Conservation (phyloP, 2,329 filamentous ascomycete genomes). For the Ascosphaera apis region DNA sequence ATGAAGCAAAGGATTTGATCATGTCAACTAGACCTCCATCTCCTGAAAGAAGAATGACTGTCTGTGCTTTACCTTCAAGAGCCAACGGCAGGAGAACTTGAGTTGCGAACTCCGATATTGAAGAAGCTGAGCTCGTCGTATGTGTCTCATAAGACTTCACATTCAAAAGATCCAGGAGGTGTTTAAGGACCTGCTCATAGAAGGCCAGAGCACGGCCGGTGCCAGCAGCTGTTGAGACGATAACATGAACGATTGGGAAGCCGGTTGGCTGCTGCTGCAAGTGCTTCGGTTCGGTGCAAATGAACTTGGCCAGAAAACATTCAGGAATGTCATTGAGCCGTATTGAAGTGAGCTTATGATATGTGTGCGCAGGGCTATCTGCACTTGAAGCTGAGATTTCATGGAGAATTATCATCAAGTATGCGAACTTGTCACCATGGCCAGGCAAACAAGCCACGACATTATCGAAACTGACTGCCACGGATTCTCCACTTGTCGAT, state of each 20-base stretch:
- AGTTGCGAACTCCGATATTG: slow-evolving; percentile 39
- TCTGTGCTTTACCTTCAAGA: slow-evolving; percentile 26
- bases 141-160: slow-evolving; percentile 30
- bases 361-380: too few relatives aligned
- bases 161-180: slow-evolving; percentile 28
- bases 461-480: too few relatives aligned
- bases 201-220: slow-evolving; percentile 32
- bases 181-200: slow-evolving; percentile 32
- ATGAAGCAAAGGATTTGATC: slow-evolving; percentile 39
- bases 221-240: slow-evolving; percentile 47
- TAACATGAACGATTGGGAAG: slow-evolving; percentile 25
- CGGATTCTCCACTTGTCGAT: too few relatives aligned
- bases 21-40: slow-evolving; percentile 73
- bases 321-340: too few relatives aligned
- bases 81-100: slow-evolving; percentile 26
- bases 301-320: too few relatives aligned
- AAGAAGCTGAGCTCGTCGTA: slow-evolving; percentile 38
- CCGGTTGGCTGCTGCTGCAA: too few relatives aligned
- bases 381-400: too few relatives aligned
- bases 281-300: too few relatives aligned
- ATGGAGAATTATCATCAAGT: too few relatives aligned
- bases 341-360: too few relatives aligned
- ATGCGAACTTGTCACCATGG: too few relatives aligned
- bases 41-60: slow-evolving; percentile 59
- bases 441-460: too few relatives aligned